Conservation (phyloP, 2,329 filamentous ascomycete genomes). For the Aspergillus sojae region DNA sequence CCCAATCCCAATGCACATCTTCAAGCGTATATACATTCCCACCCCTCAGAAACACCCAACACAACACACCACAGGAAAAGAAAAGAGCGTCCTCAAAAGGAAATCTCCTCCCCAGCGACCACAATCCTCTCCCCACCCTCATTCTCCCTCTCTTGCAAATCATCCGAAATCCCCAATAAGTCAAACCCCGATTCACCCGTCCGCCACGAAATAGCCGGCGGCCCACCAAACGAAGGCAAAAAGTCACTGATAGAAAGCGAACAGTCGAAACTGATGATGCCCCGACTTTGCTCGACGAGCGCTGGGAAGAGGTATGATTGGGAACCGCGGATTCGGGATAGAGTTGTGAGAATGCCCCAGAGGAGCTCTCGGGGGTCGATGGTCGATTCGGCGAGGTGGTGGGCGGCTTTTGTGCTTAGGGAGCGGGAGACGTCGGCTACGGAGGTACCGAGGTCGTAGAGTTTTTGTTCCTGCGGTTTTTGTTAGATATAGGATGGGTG, state of each 20-base stretch:
- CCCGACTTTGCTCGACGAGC: slow-evolving; percentile 35
- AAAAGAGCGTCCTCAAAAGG: neutral
- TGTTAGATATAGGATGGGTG: neutral
- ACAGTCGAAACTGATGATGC: slow-evolving; percentile 34
- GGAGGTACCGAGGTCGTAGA: slow-evolving; percentile 39
- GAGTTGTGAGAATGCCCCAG: slow-evolving; percentile 42
- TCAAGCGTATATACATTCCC: neutral
- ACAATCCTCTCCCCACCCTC: neutral
- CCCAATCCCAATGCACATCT: neutral
- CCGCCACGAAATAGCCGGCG: slow-evolving; percentile 4
- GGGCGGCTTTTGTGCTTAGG: slow-evolving; percentile 29
- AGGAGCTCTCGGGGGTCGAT: slow-evolving; percentile 39
- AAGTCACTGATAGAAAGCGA: slow-evolving; percentile 33
- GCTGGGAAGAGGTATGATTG: slow-evolving; percentile 40
- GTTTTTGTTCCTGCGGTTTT: slow-evolving; percentile 40
- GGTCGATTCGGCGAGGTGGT: slow-evolving; percentile 33
- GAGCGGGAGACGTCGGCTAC: slow-evolving; percentile 39
- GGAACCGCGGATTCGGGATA: slow-evolving; percentile 43
- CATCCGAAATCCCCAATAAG: neutral
- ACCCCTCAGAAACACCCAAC: neutral
- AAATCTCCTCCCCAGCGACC: neutral
- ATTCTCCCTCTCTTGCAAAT: neutral
- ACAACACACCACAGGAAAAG: neutral
- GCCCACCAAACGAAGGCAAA: slow-evolving; percentile 21
- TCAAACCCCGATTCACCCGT: neutral